Conservation (phyloP, 2,329 filamentous ascomycete species). For the Incumbomyces delicatus region DNA sequence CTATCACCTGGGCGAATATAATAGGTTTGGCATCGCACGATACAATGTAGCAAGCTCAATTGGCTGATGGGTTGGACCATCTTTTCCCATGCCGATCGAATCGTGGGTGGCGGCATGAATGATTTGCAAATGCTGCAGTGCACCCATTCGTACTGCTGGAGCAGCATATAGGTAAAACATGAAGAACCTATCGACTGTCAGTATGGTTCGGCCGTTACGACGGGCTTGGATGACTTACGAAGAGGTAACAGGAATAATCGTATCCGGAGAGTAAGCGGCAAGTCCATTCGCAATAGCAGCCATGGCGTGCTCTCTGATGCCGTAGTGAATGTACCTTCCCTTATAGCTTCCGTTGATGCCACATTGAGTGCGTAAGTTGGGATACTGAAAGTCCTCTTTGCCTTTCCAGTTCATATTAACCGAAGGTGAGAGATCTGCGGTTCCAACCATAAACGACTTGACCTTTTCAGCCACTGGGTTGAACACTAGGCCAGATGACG, state of each 20-base stretch:
- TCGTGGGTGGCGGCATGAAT: slow-evolving; percentile 54
- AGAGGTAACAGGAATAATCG: slow-evolving; percentile 38
- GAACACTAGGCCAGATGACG: slow-evolving; percentile 39
- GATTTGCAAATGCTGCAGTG: slow-evolving; percentile 43
- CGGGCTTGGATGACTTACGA: slow-evolving; percentile 11
- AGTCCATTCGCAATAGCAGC: slow-evolving; percentile 71
- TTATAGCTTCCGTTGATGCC: slow-evolving; percentile 34
- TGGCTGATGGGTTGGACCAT: slow-evolving; percentile 53
- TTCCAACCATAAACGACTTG: slow-evolving; percentile 44
- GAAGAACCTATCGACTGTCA: slow-evolving; percentile 34
- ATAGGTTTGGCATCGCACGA: slow-evolving; percentile 51
- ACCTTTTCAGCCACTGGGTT: slow-evolving; percentile 44
- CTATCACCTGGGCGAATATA: slow-evolving; percentile 47
- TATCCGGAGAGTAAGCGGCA: slow-evolving; percentile 47
- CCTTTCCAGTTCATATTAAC: slow-evolving; percentile 36
- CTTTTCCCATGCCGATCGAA: slow-evolving; percentile 48
- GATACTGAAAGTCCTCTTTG: slow-evolving; percentile 15
- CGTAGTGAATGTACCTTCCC: slow-evolving; percentile 47
- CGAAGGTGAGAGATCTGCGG: slow-evolving; percentile 42
- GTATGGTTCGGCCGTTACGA: no score
- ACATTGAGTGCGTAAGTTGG: slow-evolving; percentile 18
- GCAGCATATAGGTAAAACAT: slow-evolving; percentile 51
- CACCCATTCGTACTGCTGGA: slow-evolving; percentile 49
- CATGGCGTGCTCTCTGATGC: slow-evolving; percentile 56
- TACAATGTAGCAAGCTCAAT: slow-evolving; percentile 46